Evolutionary conservation across 352 stramenopile species (phyloP).

Genomic region (Phytophthora palmivora): DNA sequence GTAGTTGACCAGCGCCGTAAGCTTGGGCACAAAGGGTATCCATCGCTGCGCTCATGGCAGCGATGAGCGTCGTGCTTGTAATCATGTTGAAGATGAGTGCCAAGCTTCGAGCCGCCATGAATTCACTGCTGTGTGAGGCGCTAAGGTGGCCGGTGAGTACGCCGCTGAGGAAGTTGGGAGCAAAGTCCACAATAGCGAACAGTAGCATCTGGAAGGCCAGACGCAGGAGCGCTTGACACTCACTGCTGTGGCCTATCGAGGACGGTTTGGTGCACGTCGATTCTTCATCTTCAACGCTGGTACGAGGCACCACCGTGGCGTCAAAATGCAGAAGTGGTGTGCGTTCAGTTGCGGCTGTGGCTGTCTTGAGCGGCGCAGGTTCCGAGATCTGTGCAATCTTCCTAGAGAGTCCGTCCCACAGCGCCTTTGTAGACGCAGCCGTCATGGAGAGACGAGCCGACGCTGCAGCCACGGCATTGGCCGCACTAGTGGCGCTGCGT

Average conservation of each 20-base stretch:
- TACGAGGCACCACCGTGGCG: slow-evolving; percentile 26
- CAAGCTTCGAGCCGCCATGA: slow-evolving; percentile 79
- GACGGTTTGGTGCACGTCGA: slow-evolving; percentile 7
- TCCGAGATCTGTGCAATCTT: slow-evolving; percentile 29
- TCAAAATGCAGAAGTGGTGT: slow-evolving; percentile 36
- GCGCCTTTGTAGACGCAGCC: slow-evolving; percentile 26
- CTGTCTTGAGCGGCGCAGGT: slow-evolving; percentile 21
- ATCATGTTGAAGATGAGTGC: slow-evolving; percentile 87
- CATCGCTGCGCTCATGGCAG: slow-evolving; percentile 88
- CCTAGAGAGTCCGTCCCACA: slow-evolving; percentile 33
- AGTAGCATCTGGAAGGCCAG: slow-evolving; percentile 52
- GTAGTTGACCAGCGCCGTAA: slow-evolving; percentile 85
- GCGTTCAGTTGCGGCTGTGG: slow-evolving; percentile 22
- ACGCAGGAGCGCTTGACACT: slow-evolving; percentile 31
- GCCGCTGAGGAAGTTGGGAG: slow-evolving; percentile 68
- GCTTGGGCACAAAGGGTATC: slow-evolving; percentile 89
- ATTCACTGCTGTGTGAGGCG: slow-evolving; percentile 65
- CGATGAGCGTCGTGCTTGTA: slow-evolving; percentile 81
- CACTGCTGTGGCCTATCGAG: slow-evolving; percentile 16
- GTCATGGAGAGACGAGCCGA: slow-evolving; percentile 43
- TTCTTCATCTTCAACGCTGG: slow-evolving; percentile 18
- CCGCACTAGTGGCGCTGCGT: slow-evolving; percentile 16
- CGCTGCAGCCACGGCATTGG: slow-evolving; percentile 22
- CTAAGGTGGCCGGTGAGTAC: slow-evolving; percentile 80
- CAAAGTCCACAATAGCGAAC: slow-evolving; percentile 74